Evolutionary conservation across 495 filamentous ascomycete species (phyloP).

Genomic region (Amniculicola lignicola): DNA sequence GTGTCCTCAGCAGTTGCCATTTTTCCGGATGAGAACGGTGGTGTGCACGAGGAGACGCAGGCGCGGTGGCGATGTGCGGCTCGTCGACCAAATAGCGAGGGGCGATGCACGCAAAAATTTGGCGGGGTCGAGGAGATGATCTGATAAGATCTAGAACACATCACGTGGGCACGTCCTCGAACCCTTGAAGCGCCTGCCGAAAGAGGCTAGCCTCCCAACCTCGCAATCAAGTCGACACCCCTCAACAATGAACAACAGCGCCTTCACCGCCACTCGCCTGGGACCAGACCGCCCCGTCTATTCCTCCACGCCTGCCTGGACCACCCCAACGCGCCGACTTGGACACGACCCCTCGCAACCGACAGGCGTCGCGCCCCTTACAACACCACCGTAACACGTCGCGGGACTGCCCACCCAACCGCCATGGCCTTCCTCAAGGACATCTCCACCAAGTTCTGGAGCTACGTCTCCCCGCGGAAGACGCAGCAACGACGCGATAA

Average conservation of each 20-base stretch:
- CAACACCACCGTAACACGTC: neutral
- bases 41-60: too few relatives aligned
- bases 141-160: slow-evolving; percentile 2
- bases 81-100: neutral
- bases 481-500: slow-evolving; percentile 29
- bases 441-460: slow-evolving; percentile 34
- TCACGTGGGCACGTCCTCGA: neutral
- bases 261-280: too few relatives aligned
- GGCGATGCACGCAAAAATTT: neutral
- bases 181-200: neutral
- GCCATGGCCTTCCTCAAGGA: slow-evolving; percentile 29
- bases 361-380: neutral
- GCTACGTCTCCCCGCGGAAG: slow-evolving; percentile 36
- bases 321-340: too few relatives aligned
- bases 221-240: too few relatives aligned
- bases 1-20: too few relatives aligned
- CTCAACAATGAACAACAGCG: too few relatives aligned
- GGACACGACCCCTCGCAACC: too few relatives aligned
- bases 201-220: neutral
- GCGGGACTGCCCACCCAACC: neutral
- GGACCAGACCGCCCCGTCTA: too few relatives aligned
- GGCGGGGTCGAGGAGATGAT: slow-evolving; percentile 3
- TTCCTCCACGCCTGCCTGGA: too few relatives aligned
- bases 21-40: too few relatives aligned
- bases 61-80: neutral